These are phyloP conservation scores for Colletotrichum coccodes DNA, from an alignment of 2,329 filamentous ascomycete species.

Conservation along the genomic window DNA sequence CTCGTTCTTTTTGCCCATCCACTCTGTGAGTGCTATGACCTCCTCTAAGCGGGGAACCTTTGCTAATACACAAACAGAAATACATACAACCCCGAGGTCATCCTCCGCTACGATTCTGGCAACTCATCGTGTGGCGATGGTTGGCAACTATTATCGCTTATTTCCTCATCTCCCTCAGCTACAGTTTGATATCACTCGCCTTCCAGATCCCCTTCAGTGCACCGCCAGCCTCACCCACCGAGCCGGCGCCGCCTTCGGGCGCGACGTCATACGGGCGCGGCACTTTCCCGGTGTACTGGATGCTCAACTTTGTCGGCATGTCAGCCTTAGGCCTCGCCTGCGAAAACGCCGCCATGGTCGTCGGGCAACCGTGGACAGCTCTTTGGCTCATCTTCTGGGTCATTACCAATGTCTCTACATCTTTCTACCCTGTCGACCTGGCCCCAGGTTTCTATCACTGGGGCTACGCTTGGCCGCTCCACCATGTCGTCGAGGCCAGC, in stretches of 20 bases:
- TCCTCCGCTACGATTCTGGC: slow-evolving; percentile 65
- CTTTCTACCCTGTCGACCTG: slow-evolving; percentile 69
- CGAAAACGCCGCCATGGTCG: slow-evolving; percentile 72
- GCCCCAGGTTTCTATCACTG: slow-evolving; percentile 68
- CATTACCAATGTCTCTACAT: slow-evolving; percentile 70
- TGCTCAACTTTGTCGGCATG: slow-evolving; percentile 73
- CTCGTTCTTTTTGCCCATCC: slow-evolving; percentile 71
- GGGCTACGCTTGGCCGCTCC: slow-evolving; percentile 72
- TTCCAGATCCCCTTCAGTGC: slow-evolving; percentile 72
- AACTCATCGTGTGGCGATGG: slow-evolving; percentile 69
- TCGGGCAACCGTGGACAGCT: slow-evolving; percentile 68
- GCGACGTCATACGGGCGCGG: slow-evolving; percentile 65
- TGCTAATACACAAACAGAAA: slow-evolving; percentile 39
- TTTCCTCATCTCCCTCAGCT: slow-evolving; percentile 69
- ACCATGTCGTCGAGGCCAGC: slow-evolving; percentile 69
- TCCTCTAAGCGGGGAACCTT: neutral
- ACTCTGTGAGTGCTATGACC: slow-evolving; percentile 50
- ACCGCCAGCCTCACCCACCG: slow-evolving; percentile 49
- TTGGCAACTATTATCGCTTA: slow-evolving; percentile 66
- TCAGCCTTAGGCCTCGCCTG: slow-evolving; percentile 69
- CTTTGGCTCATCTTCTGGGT: slow-evolving; percentile 76
- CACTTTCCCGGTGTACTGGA: slow-evolving; percentile 72
- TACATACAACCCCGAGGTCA: slow-evolving; percentile 65
- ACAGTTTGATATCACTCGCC: slow-evolving; percentile 71
- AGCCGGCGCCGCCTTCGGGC: slow-evolving; percentile 54